Conservation (phyloP, 73 alveolate genomes). For the Symbiodinium natans region DNA sequence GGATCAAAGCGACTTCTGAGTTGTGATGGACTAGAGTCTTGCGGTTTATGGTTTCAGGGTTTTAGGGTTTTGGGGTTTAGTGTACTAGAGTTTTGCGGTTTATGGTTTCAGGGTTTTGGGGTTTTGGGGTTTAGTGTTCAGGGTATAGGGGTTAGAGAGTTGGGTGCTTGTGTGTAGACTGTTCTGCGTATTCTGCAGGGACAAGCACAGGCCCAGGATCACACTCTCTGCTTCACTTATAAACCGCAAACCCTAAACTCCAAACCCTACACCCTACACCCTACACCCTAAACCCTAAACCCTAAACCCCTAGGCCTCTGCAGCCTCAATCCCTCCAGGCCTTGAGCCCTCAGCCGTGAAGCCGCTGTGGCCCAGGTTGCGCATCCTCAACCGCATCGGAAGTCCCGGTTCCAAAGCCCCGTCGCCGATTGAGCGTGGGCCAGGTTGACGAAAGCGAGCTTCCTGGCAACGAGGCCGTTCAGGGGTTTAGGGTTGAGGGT, state of each 20-base stretch:
- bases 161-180: no score
- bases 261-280: background rate
- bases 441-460: conserved; percentile 78
- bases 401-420: conserved; percentile 86
- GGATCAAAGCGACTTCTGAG: no score
- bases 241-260: background rate
- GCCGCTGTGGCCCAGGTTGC: conserved; percentile 4
- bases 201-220: no score
- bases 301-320: background rate
- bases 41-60: no score
- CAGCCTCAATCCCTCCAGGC: no score
- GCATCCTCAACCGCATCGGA: conserved; percentile 72
- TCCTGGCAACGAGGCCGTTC: conserved; percentile 25
- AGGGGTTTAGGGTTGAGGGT: no score
- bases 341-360: no score
- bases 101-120: background rate
- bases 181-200: no score
- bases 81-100: background rate
- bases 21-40: no score
- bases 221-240: background rate
- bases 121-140: no score
- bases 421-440: conserved; percentile 90
- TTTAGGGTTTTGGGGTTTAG: background rate
- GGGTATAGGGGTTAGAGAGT: no score
- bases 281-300: background rate